phyloP scores from a whole-genome alignment of 1,139 yeast species.

The Arxiozyma heterogenica region DNA sequence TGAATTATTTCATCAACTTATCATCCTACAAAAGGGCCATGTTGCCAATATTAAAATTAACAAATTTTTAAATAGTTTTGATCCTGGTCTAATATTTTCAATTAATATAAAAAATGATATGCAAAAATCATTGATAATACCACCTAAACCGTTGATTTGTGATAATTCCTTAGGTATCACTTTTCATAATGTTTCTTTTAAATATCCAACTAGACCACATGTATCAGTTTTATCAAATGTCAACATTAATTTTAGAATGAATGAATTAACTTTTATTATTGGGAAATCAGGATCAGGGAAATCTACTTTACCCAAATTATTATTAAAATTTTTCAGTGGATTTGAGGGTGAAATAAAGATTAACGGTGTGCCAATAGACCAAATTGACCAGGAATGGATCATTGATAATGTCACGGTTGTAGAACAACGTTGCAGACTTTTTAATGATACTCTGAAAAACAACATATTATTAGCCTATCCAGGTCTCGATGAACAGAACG shows the following conservation, averaged over 20 bases:
- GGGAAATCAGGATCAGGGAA: conserved; percentile 93
- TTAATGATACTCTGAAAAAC: conserved; percentile 52
- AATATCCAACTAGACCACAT: conserved; percentile 50
- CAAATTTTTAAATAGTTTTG: conserved; percentile 7
- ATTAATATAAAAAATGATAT: background rate
- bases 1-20: conserved; percentile 43
- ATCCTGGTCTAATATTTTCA: background rate
- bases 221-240: conserved; percentile 39
- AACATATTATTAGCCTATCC: conserved; percentile 47
- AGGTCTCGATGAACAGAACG: conserved; percentile 10
- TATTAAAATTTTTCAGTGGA: conserved; percentile 49
- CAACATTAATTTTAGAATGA: conserved; percentile 38
- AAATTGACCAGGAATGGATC: conserved; percentile 45
- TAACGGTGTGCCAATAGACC: conserved; percentile 42
- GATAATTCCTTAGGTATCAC: conserved; percentile 26
- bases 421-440: conserved; percentile 60
- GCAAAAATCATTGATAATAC: conserved; percentile 32
- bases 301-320: conserved; percentile 61
- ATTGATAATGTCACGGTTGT: conserved; percentile 58
- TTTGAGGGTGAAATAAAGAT: conserved; percentile 43
- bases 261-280: conserved; percentile 50
- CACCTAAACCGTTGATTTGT: background rate
- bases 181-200: conserved; percentile 48
- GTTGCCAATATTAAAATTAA: conserved; percentile 42
- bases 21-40: conserved; percentile 52